Evolutionary conservation across 1,284 basidiomycete species (phyloP).

Genomic region (Ganoderma sinense): DNA sequence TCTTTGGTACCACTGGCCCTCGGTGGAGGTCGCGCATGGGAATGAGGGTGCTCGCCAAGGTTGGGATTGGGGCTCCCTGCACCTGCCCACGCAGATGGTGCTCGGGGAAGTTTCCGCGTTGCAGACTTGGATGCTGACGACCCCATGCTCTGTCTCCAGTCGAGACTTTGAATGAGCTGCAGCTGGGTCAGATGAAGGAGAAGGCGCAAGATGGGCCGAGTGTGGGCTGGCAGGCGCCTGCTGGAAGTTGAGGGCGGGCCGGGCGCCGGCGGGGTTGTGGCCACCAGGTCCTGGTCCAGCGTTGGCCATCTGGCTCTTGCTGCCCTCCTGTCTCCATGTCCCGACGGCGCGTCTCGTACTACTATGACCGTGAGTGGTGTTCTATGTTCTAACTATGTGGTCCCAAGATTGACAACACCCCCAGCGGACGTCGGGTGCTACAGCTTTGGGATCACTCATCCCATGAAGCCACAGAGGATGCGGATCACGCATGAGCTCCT

Average conservation of each 20-base stretch:
- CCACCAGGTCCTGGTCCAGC: too few species aligned
- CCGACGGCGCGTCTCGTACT: constrained; percentile 34
- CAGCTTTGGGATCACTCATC: constrained; percentile 90
- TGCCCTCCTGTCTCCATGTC: constrained; percentile 26
- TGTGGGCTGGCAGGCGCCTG: neutral
- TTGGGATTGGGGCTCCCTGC: constrained; percentile 50
- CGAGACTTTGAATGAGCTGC: neutral
- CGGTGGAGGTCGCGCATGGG: constrained; percentile 21
- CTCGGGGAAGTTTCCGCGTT: constrained; percentile 67
- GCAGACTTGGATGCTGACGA: constrained; percentile 71
- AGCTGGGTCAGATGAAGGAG: neutral
- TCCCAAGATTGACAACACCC: neutral
- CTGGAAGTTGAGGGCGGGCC: too few species aligned
- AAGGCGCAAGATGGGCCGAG: neutral
- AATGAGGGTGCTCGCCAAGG: constrained; percentile 28
- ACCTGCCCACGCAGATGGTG: constrained; percentile 60
- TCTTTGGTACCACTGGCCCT: constrained; percentile 62
- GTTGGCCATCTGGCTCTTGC: neutral
- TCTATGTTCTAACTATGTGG: neutral
- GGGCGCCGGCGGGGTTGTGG: too few species aligned
- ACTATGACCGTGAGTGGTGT: constrained; percentile 32
- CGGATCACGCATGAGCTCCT: constrained; percentile 93
- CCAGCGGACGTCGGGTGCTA: constrained; percentile 82
- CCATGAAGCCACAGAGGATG: constrained; percentile 97
- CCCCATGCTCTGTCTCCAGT: constrained; percentile 62